phyloP scores from a whole-genome alignment of 73 alveolate genomes.

The Paramecium sexaurelia region DNA sequence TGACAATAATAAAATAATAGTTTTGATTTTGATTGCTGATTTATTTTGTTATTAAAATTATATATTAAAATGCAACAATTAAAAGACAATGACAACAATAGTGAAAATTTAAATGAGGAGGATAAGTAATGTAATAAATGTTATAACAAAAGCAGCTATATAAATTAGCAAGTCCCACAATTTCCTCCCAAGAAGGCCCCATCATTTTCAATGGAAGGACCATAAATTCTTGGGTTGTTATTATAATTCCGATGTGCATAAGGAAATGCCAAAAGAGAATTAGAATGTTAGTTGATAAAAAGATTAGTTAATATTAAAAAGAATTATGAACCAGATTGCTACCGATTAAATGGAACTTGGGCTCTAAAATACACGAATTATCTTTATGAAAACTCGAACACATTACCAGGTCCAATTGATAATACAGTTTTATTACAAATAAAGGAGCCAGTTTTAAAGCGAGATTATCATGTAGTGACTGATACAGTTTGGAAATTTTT shows the following conservation, averaged over 20 bases:
- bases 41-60: not conserved
- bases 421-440: not conserved
- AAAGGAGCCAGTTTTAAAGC: not conserved
- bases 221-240: not conserved
- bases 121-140: conserved; percentile 35
- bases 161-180: conserved; percentile 23
- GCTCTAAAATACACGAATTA: conserved; percentile 19
- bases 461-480: not conserved
- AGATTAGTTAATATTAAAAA: conserved; percentile 1
- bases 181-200: conserved; percentile 50
- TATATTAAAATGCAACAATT: not conserved
- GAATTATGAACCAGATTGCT: not conserved
- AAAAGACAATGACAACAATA: not conserved
- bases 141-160: conserved; percentile 22
- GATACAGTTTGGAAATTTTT: conserved; percentile 12
- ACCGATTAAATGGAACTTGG: conserved; percentile 27
- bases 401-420: conserved; percentile 34
- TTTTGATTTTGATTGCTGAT: not conserved
- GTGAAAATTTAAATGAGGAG: conserved; percentile 40
- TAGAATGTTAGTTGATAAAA: not conserved
- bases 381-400: conserved; percentile 26
- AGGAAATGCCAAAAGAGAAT: conserved; percentile 23
- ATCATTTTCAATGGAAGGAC: not conserved
- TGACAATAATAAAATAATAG: not conserved
- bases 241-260: not conserved